Conservation (phyloP, 192 early-diverging fungal genomes). For the Linnemannia zychae region DNA sequence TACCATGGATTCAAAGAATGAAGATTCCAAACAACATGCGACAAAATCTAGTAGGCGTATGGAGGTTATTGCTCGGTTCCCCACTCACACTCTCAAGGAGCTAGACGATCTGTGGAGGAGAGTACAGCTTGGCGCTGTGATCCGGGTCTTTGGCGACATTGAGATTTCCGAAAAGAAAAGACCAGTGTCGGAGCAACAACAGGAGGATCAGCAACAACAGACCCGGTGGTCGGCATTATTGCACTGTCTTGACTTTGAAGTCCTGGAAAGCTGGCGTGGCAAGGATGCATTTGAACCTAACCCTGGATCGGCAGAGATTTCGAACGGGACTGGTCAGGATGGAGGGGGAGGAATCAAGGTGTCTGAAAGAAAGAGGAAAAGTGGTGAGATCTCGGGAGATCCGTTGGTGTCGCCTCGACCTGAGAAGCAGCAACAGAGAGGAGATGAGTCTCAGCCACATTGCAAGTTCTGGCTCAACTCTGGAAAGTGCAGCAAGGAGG, state of each 20-base stretch:
- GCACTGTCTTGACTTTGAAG: constrained; percentile 44
- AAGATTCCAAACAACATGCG: background rate
- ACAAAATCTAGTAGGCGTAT: background rate
- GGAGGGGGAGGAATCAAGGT: background rate
- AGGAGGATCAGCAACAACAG: background rate
- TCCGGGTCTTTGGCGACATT: constrained; percentile 45
- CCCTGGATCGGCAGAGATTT: constrained; percentile 20
- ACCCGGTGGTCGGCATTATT: constrained; percentile 29
- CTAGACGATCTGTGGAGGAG: constrained; percentile 48
- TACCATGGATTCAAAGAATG: background rate
- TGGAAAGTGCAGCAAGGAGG: constrained; percentile 46
- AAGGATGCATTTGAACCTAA: constrained; percentile 41
- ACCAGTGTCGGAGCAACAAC: background rate
- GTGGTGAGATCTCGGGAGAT: background rate
- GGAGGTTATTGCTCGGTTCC: constrained; percentile 45
- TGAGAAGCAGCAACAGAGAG: constrained; percentile 16
- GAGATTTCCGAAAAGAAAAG: constrained; percentile 26
- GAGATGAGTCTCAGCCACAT: constrained; percentile 38
- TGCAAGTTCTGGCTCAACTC: constrained; percentile 57
- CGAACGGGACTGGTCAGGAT: background rate
- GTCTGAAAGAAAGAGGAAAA: constrained; percentile 13
- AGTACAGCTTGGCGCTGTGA: constrained; percentile 40
- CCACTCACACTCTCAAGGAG: constrained; percentile 22
- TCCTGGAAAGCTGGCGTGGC: constrained; percentile 40
- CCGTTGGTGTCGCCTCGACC: too few species aligned